These are phyloP conservation scores for Schizochytrium sp. DNA, from an alignment of 108 stramenopile genomes.

Conservation along the genomic window DNA sequence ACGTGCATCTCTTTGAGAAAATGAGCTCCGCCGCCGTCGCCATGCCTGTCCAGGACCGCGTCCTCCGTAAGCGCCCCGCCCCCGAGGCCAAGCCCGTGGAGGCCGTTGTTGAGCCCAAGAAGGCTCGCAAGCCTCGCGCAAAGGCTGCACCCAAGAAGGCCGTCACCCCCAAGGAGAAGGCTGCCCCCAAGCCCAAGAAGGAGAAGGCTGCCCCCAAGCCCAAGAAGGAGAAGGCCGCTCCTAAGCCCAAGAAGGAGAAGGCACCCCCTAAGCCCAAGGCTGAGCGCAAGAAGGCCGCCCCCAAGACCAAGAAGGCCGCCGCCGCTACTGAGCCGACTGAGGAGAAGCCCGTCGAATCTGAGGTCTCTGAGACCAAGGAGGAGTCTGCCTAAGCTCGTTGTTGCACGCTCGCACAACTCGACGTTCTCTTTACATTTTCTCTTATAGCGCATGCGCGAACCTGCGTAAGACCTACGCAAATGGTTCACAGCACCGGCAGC, in stretches of 20 bases:
- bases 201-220: constrained; percentile 11
- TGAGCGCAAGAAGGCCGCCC: background rate
- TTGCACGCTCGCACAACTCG: background rate
- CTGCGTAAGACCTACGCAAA: no score
- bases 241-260: constrained; percentile 28
- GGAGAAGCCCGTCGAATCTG: constrained; percentile 10
- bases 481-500: no score
- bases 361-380: constrained; percentile 4
- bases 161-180: constrained; percentile 3
- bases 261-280: background rate
- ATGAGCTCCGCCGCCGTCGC: no score
- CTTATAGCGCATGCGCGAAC: no score
- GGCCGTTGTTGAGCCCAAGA: background rate
- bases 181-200: constrained; percentile 14
- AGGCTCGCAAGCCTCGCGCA: background rate
- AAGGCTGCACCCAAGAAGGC: background rate
- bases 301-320: constrained; percentile 33
- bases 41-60: no score
- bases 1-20: no score
- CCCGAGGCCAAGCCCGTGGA: constrained; percentile 5
- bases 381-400: background rate
- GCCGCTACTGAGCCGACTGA: background rate
- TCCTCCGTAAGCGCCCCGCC: no score
- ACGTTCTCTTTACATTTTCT: no score
- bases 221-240: background rate